Evolutionary conservation across 169 alveolate species (phyloP).

Genomic region (Plasmodium inui): DNA sequence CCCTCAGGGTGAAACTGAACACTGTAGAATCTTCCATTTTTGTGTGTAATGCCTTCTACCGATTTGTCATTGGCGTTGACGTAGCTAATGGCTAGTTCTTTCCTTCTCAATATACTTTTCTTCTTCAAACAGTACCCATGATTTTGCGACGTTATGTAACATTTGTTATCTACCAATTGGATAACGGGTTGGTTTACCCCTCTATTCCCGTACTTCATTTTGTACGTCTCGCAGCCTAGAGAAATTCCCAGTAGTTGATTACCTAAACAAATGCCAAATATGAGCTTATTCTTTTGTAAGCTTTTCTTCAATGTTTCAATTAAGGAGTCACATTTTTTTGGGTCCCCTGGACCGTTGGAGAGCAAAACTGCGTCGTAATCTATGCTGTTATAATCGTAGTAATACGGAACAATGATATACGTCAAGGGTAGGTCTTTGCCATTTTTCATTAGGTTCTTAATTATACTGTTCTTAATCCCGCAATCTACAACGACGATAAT

Average conservation of each 20-base stretch:
- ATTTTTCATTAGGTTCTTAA: slow-evolving; percentile 77
- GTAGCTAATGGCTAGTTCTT: slow-evolving; percentile 78
- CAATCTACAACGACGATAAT: slow-evolving; percentile 88
- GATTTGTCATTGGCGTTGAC: slow-evolving; percentile 91
- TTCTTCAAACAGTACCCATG: slow-evolving; percentile 89
- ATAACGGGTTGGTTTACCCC: slow-evolving; percentile 93
- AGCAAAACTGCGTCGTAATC: slow-evolving; percentile 89
- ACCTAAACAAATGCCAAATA: slow-evolving; percentile 91
- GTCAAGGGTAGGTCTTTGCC: slow-evolving; percentile 72
- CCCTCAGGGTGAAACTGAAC: slow-evolving; percentile 92
- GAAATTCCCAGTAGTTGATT: slow-evolving; percentile 90
- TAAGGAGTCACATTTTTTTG: slow-evolving; percentile 79
- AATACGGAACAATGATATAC: slow-evolving; percentile 84
- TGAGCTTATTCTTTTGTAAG: slow-evolving; percentile 81
- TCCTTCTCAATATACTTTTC: slow-evolving; percentile 41
- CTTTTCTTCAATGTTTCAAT: slow-evolving; percentile 79
- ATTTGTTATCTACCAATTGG: slow-evolving; percentile 87
- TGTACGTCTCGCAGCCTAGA: slow-evolving; percentile 88
- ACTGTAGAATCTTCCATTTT: slow-evolving; percentile 86
- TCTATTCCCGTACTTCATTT: slow-evolving; percentile 89
- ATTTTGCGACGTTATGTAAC: slow-evolving; percentile 91
- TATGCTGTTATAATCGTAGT: slow-evolving; percentile 82
- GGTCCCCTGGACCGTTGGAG: slow-evolving; percentile 93
- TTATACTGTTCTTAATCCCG: slow-evolving; percentile 90
- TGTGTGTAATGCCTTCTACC: slow-evolving; percentile 88